A percentile compares a stretch with the other conserved stretches of the same genome.
These are phyloP conservation scores for Hyaloscypha finlandica DNA, from an alignment of 495 filamentous ascomycete species.

Conservation along the genomic window DNA sequence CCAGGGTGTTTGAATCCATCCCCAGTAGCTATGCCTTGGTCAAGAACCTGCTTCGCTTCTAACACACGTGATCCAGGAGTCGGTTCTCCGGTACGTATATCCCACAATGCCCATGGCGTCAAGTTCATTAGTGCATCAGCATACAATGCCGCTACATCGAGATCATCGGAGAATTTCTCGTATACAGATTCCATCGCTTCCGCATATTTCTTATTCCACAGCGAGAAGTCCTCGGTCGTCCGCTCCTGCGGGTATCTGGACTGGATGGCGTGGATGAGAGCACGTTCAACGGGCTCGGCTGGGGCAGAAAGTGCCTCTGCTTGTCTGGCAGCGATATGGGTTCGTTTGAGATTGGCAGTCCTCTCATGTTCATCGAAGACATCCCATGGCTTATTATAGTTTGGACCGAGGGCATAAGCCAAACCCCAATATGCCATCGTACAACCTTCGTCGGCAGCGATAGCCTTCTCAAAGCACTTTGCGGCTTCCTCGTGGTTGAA, in stretches of 20 bases:
- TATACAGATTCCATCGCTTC: conserved; percentile 62
- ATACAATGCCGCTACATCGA: conserved; percentile 63
- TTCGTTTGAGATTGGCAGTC: conserved; percentile 43
- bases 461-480: conserved; percentile 60
- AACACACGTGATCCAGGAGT: conserved; percentile 53
- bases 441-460: conserved; percentile 52
- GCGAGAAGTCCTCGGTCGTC: conserved; percentile 43
- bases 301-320: conserved; percentile 41
- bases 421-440: conserved; percentile 70
- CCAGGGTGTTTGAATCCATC: conserved; percentile 57
- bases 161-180: conserved; percentile 50
- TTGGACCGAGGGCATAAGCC: conserved; percentile 65
- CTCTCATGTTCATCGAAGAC: conserved; percentile 63
- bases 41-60: conserved; percentile 57
- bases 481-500: conserved; percentile 68
- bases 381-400: conserved; percentile 76
- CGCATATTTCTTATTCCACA: conserved; percentile 60
- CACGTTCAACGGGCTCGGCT: conserved; percentile 49
- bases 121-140: conserved; percentile 70
- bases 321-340: conserved; percentile 44
- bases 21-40: conserved; percentile 47
- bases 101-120: conserved; percentile 69
- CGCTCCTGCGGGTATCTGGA: conserved; percentile 53
- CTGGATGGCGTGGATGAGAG: conserved; percentile 58
- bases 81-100: conserved; percentile 58